Base-by-base conservation (phyloP, 306 rosid species). In the Cicer judaicum region DNA sequence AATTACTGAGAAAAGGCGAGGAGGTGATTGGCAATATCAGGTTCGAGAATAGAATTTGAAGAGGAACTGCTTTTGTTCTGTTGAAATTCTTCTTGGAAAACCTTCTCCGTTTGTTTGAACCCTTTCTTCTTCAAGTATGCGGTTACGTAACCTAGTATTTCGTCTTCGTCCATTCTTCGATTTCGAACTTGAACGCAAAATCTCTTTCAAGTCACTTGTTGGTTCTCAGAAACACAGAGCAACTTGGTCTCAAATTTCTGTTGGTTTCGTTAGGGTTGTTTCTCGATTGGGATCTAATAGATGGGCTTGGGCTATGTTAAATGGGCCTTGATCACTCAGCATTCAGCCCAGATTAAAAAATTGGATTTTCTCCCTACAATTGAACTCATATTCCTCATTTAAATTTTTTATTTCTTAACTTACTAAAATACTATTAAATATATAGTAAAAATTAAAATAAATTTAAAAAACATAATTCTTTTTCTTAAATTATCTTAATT, bases 121-220 rank as follows among this genome's bases (percentile, higher is more conserved):
- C 96, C 96, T 78, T 85, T 91, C 85, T 83, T 89, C 93, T 85
- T 91, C 82, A 88, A 50, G 74, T 79, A 89, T 13, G 84, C 91
- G 0, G 82, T 42, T 0, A 93, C 97, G 38, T 78, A 89, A 24
- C 88, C 89, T 65, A 78, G 74, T 19, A 88, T 69, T 64, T 82
- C 87, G 10, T 93, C 93, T 16, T 91, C 96, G 68, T 93, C 93
- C 97, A 91, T 89, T 15, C 66, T 73, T 63, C 13, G 24, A 43
- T 42, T 15, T 13, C 21, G 2, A 7, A 2, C 36, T 1, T 19
- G 1, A 19, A 2, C 7, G 0, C 44, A 8, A 57, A 24, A 2
- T 8, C 24, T 7, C 47, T 24, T 36, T 36, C 78, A 7, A 66
- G 62, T 67, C 50, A 6, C 1, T n/a, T 57, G 11, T 3, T 15